A percentile compares a stretch with the other conserved stretches of the same genome.
phyloP scores from a whole-genome alignment of 2,329 filamentous ascomycete genomes.

The Aspergillus fischeri region DNA sequence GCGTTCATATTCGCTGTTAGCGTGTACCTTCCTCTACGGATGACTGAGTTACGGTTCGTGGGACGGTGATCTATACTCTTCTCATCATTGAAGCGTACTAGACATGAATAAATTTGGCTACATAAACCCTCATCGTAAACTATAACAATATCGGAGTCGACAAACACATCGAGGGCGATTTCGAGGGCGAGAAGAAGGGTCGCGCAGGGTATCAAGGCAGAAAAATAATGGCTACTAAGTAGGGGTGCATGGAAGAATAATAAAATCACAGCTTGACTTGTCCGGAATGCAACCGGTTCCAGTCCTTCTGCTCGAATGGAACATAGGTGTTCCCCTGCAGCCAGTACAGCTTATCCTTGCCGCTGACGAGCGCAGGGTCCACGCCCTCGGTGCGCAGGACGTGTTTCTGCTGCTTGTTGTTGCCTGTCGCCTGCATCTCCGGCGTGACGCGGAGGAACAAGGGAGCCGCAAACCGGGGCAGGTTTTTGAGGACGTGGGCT shows the following conservation, averaged over 20 bases:
- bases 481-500: conserved; percentile 49
- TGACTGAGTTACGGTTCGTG: conserved; percentile 24
- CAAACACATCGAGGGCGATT: neutral
- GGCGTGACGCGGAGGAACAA: conserved; percentile 68
- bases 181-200: neutral
- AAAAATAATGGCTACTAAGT: neutral
- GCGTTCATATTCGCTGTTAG: conserved; percentile 28
- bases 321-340: conserved; percentile 63
- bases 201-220: conserved; percentile 1
- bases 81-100: neutral
- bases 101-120: neutral
- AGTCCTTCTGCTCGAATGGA: conserved; percentile 63
- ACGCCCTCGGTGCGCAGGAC: conserved; percentile 68
- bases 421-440: conserved; percentile 68
- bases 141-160: neutral
- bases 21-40: conserved; percentile 29
- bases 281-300: conserved; percentile 63
- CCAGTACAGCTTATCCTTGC: conserved; percentile 59
- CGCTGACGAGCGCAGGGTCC: conserved; percentile 48
- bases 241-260: neutral
- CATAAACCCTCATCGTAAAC: neutral
- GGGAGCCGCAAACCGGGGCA: conserved; percentile 73
- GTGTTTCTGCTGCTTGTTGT: conserved; percentile 85
- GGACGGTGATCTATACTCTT: conserved; percentile 17
- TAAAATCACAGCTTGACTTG: conserved; percentile 62